Conservation (phyloP, 2,329 filamentous ascomycete species). For the Ophiostoma fasciatum region DNA sequence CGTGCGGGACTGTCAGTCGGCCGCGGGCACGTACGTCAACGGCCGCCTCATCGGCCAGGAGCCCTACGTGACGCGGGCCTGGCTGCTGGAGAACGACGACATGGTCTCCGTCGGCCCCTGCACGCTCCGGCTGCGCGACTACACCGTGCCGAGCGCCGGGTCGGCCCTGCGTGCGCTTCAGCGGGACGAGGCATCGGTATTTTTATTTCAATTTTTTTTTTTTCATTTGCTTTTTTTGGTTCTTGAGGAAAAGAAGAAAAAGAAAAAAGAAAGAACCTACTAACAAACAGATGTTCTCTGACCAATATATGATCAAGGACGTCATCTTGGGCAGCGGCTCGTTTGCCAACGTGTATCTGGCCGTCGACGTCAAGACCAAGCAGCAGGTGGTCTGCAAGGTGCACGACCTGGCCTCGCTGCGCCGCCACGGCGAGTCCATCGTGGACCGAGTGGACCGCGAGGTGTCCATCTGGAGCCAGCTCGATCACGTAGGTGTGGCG, state of each 20-base stretch:
- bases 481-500: slow-evolving; percentile 38
- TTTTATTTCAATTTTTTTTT: not conserved
- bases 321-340: slow-evolving; percentile 38
- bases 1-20: slow-evolving; percentile 39
- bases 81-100: slow-evolving; percentile 36
- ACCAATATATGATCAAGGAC: slow-evolving; percentile 32
- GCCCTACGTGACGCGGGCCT: slow-evolving; percentile 23
- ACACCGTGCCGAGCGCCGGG: slow-evolving; percentile 2
- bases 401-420: slow-evolving; percentile 30
- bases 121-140: slow-evolving; percentile 21
- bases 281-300: slow-evolving; percentile 25
- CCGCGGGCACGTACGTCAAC: slow-evolving; percentile 39
- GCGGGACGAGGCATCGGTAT: slow-evolving; percentile 21
- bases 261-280: not conserved
- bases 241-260: no score
- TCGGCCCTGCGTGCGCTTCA: slow-evolving; percentile 15
- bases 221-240: not conserved
- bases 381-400: slow-evolving; percentile 57
- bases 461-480: slow-evolving; percentile 34
- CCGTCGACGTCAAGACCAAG: slow-evolving; percentile 32
- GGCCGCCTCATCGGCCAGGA: slow-evolving; percentile 26
- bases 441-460: slow-evolving; percentile 30
- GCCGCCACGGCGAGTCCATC: slow-evolving; percentile 11
- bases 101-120: slow-evolving; percentile 25
- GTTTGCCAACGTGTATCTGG: slow-evolving; percentile 38